Evolutionary conservation across 1,139 yeast genomes (phyloP), one percentile per base, ranked within the genome.

Genomic region (Debaryomycetaceae sp.): DNA sequence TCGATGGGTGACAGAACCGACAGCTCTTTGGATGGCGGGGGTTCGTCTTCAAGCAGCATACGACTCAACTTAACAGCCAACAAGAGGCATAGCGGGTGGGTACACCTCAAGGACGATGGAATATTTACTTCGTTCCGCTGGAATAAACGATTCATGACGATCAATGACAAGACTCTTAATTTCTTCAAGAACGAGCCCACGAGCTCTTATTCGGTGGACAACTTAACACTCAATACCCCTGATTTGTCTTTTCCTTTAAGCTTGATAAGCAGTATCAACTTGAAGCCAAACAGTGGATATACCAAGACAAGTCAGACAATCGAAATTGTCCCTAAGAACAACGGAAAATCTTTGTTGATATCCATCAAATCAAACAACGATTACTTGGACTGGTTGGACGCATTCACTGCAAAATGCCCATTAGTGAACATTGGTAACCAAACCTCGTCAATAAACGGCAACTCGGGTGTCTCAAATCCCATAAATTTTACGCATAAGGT

Each of bases 61-160:
- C 58, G 56, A 39, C 50, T 63, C 40, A 60, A 57, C 39, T 51
- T 64, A 45, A 56, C 56, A 43, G 57, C 71, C 37, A 65, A 61
- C 42, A 69, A 66, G 46, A 58, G 74, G 33, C 71, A 68, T 45
- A 54, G 68, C 22, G 97, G 98, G 0, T 91, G 97, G 96, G 91
- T 88, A 24, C 87, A 88, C 45, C 83, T 89, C 45, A 90, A 89
- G 62, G 98, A 91, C 56, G 98, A 91, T 56, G 96, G 97, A 22
- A 65, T 87, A 34, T 74, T 75, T 57, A 79, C 88, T 51, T 81
- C 90, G 11, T 89, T 91, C 62, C 73, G 96, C 55, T 93, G 98
- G 98, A 90, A 91, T 49, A 90, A 90, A 60, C 79, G 95, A 54
- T 91, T 75, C 62, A 72, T 91, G 69, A 84, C 87, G 9, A 72